These are phyloP conservation scores for Drosera capensis DNA, from an alignment of 148 eudicot species.

Conservation along the genomic window DNA sequence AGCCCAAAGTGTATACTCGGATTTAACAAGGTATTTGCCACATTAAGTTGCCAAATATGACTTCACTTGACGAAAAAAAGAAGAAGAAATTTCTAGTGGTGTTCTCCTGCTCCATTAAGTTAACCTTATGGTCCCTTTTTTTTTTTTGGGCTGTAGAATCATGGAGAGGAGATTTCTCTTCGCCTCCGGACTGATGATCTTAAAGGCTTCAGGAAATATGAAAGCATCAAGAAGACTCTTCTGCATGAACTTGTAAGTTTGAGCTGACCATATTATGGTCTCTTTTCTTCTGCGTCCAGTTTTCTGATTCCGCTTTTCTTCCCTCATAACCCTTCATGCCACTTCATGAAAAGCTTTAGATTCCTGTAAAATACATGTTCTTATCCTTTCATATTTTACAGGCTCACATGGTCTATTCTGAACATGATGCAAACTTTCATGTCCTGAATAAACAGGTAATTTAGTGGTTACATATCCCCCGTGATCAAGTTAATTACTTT, in stretches of 20 bases:
- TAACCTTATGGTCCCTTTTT: background rate
- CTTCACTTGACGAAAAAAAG: too few species aligned
- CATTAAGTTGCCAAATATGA: too few species aligned
- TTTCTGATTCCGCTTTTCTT: background rate
- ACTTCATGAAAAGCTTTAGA: too few species aligned
- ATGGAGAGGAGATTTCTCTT: conserved; percentile 85
- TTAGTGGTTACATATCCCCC: conserved; percentile 3
- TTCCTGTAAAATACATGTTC: background rate
- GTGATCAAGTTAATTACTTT: background rate
- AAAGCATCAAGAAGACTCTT: conserved; percentile 75
- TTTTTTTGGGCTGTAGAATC: conserved; percentile 35
- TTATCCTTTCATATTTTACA: conserved; percentile 15
- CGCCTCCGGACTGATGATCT: conserved; percentile 93
- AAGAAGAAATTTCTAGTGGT: background rate
- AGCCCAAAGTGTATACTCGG: conserved; percentile 81
- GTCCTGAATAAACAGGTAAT: conserved; percentile 71
- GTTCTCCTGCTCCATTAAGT: background rate
- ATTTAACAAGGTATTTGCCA: conserved; percentile 78
- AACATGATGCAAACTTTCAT: conserved; percentile 68
- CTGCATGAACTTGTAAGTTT: conserved; percentile 78
- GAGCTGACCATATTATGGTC: conserved; percentile 1
- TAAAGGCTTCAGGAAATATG: conserved; percentile 86
- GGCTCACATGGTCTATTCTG: conserved; percentile 87
- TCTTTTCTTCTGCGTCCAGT: background rate
- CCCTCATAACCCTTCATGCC: background rate